These are phyloP conservation scores for Petasospora rhodanensis DNA, from an alignment of 1,139 yeast species.

Conservation along the genomic window DNA sequence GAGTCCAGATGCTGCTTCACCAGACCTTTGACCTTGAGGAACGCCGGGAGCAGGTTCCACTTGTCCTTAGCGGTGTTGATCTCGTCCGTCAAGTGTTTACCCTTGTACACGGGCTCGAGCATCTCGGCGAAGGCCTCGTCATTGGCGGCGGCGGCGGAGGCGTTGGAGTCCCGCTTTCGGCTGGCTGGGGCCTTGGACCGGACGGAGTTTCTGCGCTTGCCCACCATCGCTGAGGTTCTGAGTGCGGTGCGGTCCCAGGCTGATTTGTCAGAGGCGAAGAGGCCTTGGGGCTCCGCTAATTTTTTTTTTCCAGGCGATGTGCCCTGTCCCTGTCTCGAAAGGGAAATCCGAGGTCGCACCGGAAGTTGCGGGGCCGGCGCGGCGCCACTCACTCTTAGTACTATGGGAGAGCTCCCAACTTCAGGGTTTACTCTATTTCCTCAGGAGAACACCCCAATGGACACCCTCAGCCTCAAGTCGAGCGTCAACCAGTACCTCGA, in stretches of 20 bases:
- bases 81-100: constrained; percentile 81
- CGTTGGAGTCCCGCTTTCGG: too few species aligned
- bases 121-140: constrained; percentile 69
- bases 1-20: constrained; percentile 97
- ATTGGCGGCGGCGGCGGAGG: constrained; percentile 4
- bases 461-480: constrained; percentile 36
- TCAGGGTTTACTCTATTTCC: neutral
- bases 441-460: neutral
- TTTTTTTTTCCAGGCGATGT: constrained; percentile 2
- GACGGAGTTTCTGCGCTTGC: constrained; percentile 22
- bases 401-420: too few species aligned
- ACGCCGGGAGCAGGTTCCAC: constrained; percentile 95
- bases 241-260: too few species aligned
- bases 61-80: constrained; percentile 89
- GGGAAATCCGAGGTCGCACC: too few species aligned
- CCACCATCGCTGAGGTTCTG: constrained; percentile 22
- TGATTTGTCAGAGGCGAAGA: too few species aligned
- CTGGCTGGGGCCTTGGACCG: constrained; percentile 14
- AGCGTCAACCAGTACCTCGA: constrained; percentile 89
- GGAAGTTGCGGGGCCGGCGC: too few species aligned
- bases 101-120: constrained; percentile 75
- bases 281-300: too few species aligned
- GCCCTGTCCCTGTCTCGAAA: too few species aligned
- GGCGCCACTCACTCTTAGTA: too few species aligned
- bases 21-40: constrained; percentile 88